Evolutionary conservation across 1,284 basidiomycete species (phyloP), one percentile per base, ranked within the genome.

Genomic region (Trametes pubescens): DNA sequence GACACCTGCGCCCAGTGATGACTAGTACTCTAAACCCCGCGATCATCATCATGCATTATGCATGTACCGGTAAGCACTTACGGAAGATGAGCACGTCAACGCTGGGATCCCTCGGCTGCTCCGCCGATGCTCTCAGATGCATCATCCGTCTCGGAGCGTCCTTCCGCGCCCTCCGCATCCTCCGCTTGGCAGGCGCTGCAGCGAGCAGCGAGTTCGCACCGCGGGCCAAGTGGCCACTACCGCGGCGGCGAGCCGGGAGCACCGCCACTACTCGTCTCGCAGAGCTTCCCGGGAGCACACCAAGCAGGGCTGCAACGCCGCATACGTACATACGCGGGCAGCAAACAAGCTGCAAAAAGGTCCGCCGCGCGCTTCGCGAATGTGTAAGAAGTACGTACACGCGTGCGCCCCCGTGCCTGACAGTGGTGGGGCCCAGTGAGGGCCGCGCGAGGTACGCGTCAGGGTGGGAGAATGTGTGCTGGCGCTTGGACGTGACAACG

Each of bases 211-310:
- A 24, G 32, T 57, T 57, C 49, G 32, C 59, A 55, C 52, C 32
- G 51, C 51, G 47, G 47, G 11, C 24, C 47, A n/a, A 43, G 18
- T 16, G 40, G 14, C 40, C 40, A 9, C 40, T 16, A 9, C 44
- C 22, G 44, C 44, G 44, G 40, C 37, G 26, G 14, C 51, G 59
- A 35, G 18, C 49, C 29, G 49, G 40, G 37, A 3, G 53, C 66
- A 67, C 63, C 55, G 66, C 66, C 66, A 67, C 66, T 61, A 48
- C 38, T 43, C 61, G 62, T 65, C 51, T 67, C 59, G 55, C 59
- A 49, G 60, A 51, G 57, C 57, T 13, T 59, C 14, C 53, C 54
- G 56, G 57, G 16, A 32, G 47, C 24, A 29, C 24, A n/a, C 40
- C 16, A 16, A 4, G 13, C 18, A 43, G 40, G 6, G 40, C 40